These are phyloP conservation scores for Madurella mycetomatis DNA, from an alignment of 2,329 filamentous ascomycete species.

Conservation along the genomic window DNA sequence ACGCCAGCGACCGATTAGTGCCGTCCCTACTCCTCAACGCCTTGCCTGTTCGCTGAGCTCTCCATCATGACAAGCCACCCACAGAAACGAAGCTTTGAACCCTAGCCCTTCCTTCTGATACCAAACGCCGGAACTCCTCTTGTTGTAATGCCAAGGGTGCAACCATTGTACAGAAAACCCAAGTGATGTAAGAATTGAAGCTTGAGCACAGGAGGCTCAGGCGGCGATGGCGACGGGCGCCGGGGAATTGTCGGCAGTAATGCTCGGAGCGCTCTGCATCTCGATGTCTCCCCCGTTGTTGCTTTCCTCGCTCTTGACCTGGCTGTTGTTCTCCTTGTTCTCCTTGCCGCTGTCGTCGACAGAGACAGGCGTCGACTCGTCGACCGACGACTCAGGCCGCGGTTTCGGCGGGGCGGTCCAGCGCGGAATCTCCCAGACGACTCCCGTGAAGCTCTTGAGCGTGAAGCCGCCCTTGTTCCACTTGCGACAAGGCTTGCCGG, in stretches of 20 bases:
- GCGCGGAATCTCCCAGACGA: constrained; percentile 73
- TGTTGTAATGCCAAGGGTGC: background rate
- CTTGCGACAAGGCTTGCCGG: constrained; percentile 84
- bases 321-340: constrained; percentile 51
- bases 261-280: constrained; percentile 49
- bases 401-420: constrained; percentile 73
- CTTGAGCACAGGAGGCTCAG: constrained; percentile 3
- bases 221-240: constrained; percentile 27
- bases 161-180: background rate
- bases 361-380: constrained; percentile 44
- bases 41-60: background rate
- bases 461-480: constrained; percentile 81
- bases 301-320: constrained; percentile 45
- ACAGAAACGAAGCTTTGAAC: background rate
- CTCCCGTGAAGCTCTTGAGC: constrained; percentile 89
- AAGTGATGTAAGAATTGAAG: background rate
- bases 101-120: background rate
- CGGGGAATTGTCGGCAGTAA: constrained; percentile 49
- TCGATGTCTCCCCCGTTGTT: constrained; percentile 47
- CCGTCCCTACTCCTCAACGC: constrained; percentile 9
- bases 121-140: constrained; percentile 5
- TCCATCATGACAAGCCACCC: background rate
- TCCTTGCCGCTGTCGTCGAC: constrained; percentile 53
- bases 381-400: constrained; percentile 41
- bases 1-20: background rate